A percentile compares a stretch with the other conserved stretches of the same genome.
phyloP scores from a whole-genome alignment of 768 basidiomycete species.

The Tricholoma terreum region DNA sequence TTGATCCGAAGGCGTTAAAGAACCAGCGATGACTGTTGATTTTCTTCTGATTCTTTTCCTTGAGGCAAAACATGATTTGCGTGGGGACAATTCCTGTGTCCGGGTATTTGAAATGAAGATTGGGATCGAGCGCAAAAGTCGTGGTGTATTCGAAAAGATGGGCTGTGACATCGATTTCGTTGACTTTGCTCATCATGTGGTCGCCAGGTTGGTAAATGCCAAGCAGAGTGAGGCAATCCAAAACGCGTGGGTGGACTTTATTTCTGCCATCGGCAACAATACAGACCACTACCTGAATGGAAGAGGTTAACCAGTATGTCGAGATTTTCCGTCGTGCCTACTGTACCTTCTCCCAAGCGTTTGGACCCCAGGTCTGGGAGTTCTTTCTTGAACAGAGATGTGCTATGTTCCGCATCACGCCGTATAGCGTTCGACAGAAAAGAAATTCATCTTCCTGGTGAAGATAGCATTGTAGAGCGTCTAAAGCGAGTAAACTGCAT shows the following conservation, averaged over 20 bases:
- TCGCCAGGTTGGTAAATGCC: constrained; percentile 78
- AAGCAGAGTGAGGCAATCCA: constrained; percentile 86
- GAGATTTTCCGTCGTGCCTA: constrained; percentile 18
- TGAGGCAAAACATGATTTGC: constrained; percentile 90
- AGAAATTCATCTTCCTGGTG: constrained; percentile 86
- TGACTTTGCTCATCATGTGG: constrained; percentile 58
- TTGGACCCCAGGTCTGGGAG: constrained; percentile 93
- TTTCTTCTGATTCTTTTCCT: constrained; percentile 95
- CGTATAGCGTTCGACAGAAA: constrained; percentile 91
- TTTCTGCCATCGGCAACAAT: constrained; percentile 88
- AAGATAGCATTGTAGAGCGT: constrained; percentile 5
- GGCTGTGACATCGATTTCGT: constrained; percentile 58
- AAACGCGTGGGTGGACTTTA: constrained; percentile 77
- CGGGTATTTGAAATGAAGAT: constrained; percentile 81
- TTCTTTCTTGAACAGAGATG: constrained; percentile 83
- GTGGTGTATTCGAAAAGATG: constrained; percentile 84
- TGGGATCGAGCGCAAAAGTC: constrained; percentile 73
- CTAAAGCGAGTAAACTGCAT: background rate
- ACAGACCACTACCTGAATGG: constrained; percentile 77
- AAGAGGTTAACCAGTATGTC: background rate
- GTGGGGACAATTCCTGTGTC: constrained; percentile 93
- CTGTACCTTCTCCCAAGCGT: constrained; percentile 88
- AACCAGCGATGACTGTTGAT: constrained; percentile 98
- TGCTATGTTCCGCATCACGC: constrained; percentile 87
- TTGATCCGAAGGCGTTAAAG: constrained; percentile 87